Evolutionary conservation across 129 eudicot genomes (phyloP).

Genomic region (Saposhnikovia divaricata): DNA sequence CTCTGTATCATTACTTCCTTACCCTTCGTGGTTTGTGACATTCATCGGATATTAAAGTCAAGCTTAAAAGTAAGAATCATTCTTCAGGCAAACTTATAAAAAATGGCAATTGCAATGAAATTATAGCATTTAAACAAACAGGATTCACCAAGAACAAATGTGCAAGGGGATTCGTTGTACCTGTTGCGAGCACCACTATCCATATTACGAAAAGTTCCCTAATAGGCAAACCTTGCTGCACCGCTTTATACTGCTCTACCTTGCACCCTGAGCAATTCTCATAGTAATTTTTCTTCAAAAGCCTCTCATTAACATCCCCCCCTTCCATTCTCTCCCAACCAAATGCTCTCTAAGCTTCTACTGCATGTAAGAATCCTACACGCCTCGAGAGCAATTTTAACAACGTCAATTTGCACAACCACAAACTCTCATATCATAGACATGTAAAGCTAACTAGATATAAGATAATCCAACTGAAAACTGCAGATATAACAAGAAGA

Average conservation of each 20-base stretch:
- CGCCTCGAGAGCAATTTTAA: neutral
- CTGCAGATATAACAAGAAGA: neutral
- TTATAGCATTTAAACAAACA: neutral
- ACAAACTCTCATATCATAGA: neutral
- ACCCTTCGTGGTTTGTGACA: neutral
- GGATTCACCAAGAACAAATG: neutral
- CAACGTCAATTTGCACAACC: neutral
- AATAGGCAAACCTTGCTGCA: conserved; percentile 42
- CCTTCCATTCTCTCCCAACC: conserved; percentile 5
- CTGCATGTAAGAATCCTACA: neutral
- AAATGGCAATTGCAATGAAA: neutral
- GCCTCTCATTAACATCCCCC: conserved; percentile 24
- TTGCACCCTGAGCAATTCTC: conserved; percentile 67
- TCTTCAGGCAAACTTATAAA: neutral
- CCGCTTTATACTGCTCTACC: conserved; percentile 42
- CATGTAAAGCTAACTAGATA: neutral
- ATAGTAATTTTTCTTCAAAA: conserved; percentile 37
- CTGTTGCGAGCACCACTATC: conserved; percentile 51
- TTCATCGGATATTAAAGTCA: neutral
- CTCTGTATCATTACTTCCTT: neutral
- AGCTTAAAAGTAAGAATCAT: neutral
- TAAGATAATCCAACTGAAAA: neutral
- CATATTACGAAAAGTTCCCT: conserved; percentile 49
- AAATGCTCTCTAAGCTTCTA: neutral
- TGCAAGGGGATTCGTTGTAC: conserved; percentile 17